Base-by-base conservation (phyloP, 2,329 filamentous ascomycete genomes). In the Exophiala spinifera region DNA sequence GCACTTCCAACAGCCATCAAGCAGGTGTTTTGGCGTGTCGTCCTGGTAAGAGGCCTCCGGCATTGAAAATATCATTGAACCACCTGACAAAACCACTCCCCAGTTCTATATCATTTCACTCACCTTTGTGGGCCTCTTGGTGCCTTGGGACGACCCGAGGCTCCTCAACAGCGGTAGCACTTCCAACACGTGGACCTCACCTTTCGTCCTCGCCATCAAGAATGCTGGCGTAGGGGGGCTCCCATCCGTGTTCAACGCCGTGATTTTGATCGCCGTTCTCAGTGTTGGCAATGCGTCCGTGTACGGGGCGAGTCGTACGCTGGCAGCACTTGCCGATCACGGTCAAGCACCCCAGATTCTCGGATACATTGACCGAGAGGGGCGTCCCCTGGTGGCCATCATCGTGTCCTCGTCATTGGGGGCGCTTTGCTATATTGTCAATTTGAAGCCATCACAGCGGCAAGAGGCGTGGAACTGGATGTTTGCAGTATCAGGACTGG, bases 231-330 rank as follows among this genome's bases (percentile, higher is more conserved):
- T 96, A 64, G 74, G 82, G 37, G 85, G 86, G 1, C 80, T 96
- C 2, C 89, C 90, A 1, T 91, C 88, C 0, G 81, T 96, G 49
- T 95, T 96, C 87, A 96, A 97, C 71, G 85, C 84, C 15, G 90
- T 96, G 57, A 96, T 96, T 69, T 84, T 96, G 67, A 84, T 95
- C 59, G 87, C 91, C 19, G 91, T 96, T 19, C 76, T 96, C 19
- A 95, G 89, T 0, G 91, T 96, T 56, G 91, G 91, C 54, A 96
- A 96, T 72, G 92, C 89, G 5, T 86, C 91, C 57, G 86, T 96
- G 56, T 97, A 95, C 65, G 92, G 91, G 33, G 92, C 89, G 20
- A 95, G 89, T 1, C 85, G 92, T 64, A 96, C 91, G 1, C 82
- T 97, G 5, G 89, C 91, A 21, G 91, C 91, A 2, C 81, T 96